These are phyloP conservation scores for Pleurotus eryngii DNA, from an alignment of 768 basidiomycete species.

Conservation along the genomic window DNA sequence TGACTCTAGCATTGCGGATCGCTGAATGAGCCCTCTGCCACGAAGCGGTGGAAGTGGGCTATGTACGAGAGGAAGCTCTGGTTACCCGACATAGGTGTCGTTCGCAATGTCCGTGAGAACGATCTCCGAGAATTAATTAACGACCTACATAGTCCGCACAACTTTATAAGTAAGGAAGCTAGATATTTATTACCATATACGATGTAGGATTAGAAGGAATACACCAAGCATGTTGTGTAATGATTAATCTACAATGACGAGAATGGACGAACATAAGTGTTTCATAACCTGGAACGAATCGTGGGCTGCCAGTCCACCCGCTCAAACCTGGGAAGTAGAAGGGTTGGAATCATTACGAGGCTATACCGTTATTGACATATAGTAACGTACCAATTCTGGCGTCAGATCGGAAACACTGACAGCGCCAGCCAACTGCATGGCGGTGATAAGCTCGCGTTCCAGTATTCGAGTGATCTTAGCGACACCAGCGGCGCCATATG, in stretches of 20 bases:
- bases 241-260: not conserved
- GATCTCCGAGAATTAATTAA: constrained; percentile 38
- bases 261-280: not conserved
- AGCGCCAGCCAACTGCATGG: constrained; percentile 77
- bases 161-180: not conserved
- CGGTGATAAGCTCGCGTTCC: constrained; percentile 71
- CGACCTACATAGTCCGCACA: constrained; percentile 28
- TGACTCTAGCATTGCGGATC: not conserved
- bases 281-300: constrained; percentile 30
- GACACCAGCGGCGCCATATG: constrained; percentile 73
- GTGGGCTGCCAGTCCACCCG: constrained; percentile 66
- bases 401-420: constrained; percentile 58
- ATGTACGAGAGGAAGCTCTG: constrained; percentile 48
- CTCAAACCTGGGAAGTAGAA: constrained; percentile 40
- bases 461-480: constrained; percentile 64
- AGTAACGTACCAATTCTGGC: constrained; percentile 65
- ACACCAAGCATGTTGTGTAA: not conserved
- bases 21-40: not conserved
- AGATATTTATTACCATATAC: not conserved
- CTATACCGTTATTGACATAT: not conserved
- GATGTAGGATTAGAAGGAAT: no score
- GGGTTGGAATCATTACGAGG: not conserved
- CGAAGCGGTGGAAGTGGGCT: constrained; percentile 75
- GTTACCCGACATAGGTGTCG: constrained; percentile 41
- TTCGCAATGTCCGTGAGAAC: constrained; percentile 30